phyloP scores from a whole-genome alignment of 192 early-diverging fungal genomes.

The Spinellus fusiger region DNA sequence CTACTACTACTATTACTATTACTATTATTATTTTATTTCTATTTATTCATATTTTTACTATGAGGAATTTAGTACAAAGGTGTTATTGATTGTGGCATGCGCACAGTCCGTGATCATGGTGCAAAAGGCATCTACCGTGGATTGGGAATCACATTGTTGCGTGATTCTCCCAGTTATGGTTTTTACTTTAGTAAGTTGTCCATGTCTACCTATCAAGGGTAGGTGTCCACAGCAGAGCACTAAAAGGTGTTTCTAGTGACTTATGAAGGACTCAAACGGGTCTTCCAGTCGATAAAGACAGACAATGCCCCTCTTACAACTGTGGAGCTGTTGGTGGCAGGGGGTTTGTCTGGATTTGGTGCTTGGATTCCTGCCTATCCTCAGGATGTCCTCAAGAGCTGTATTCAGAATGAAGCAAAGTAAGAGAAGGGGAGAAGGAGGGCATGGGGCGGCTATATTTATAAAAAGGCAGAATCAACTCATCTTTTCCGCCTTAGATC shows the following conservation, averaged over 20 bases:
- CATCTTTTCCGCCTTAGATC: constrained; percentile 4
- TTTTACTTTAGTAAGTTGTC: constrained; percentile 78
- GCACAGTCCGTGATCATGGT: constrained; percentile 73
- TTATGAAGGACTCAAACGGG: constrained; percentile 78
- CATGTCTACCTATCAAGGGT: background rate
- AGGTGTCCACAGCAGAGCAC: background rate
- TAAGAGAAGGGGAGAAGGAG: no score
- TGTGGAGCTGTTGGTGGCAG: constrained; percentile 80
- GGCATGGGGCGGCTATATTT: constrained; percentile 11
- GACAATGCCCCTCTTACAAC: constrained; percentile 60
- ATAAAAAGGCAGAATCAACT: background rate
- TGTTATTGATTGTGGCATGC: constrained; percentile 78
- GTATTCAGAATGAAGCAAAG: constrained; percentile 58
- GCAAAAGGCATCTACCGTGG: constrained; percentile 81
- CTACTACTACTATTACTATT: no score
- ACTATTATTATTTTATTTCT: background rate
- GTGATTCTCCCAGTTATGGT: constrained; percentile 90
- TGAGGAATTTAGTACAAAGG: constrained; percentile 66
- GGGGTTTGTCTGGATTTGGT: constrained; percentile 91
- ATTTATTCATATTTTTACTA: background rate
- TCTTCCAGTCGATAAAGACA: constrained; percentile 49
- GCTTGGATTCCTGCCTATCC: constrained; percentile 81
- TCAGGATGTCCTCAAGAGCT: constrained; percentile 84
- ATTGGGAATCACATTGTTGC: constrained; percentile 80
- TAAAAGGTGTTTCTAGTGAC: constrained; percentile 54